Evolutionary conservation across 2,329 filamentous ascomycete species (phyloP).

Genomic region (Hypoxylon sp.): DNA sequence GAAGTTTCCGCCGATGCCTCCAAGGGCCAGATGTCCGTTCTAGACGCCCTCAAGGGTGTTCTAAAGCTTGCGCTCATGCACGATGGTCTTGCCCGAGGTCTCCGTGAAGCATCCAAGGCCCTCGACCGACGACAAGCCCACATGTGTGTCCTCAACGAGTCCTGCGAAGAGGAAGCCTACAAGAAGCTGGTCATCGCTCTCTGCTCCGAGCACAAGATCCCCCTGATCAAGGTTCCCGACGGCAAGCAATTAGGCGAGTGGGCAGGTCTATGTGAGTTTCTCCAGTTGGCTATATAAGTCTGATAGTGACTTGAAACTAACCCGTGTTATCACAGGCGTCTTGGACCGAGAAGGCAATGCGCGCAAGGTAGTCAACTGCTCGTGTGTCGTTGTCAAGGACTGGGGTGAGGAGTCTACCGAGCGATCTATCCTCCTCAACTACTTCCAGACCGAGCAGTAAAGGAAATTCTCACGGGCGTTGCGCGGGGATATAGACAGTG

Average conservation of each 20-base stretch:
- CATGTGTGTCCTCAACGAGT: constrained; percentile 99
- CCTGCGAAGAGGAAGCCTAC: constrained; percentile 99
- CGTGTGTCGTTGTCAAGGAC: constrained; percentile 99
- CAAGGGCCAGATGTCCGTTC: constrained; percentile 96
- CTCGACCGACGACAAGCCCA: constrained; percentile 98
- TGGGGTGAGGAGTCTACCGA: constrained; percentile 99
- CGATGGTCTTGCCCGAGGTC: constrained; percentile 98
- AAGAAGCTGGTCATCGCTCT: constrained; percentile 99
- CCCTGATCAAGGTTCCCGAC: constrained; percentile 99
- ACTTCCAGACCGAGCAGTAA: constrained; percentile 96
- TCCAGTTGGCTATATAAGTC: background rate
- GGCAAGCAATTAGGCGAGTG: constrained; percentile 99
- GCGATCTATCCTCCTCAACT: constrained; percentile 99
- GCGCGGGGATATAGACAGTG: constrained; percentile 50
- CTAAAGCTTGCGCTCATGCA: constrained; percentile 99
- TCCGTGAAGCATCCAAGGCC: constrained; percentile 98
- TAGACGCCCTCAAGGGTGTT: constrained; percentile 98
- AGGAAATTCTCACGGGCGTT: constrained; percentile 57
- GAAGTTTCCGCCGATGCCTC: constrained; percentile 93
- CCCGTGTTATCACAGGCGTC: constrained; percentile 74
- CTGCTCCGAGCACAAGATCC: constrained; percentile 99
- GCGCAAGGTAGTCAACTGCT: constrained; percentile 99
- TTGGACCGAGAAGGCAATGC: constrained; percentile 99
- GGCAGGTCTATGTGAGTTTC: constrained; percentile 95
- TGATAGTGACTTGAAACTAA: constrained; percentile 51